Evolutionary conservation across 768 basidiomycete species (phyloP), one percentile per base, ranked within the genome.

Genomic region (Leccinum imitatum): DNA sequence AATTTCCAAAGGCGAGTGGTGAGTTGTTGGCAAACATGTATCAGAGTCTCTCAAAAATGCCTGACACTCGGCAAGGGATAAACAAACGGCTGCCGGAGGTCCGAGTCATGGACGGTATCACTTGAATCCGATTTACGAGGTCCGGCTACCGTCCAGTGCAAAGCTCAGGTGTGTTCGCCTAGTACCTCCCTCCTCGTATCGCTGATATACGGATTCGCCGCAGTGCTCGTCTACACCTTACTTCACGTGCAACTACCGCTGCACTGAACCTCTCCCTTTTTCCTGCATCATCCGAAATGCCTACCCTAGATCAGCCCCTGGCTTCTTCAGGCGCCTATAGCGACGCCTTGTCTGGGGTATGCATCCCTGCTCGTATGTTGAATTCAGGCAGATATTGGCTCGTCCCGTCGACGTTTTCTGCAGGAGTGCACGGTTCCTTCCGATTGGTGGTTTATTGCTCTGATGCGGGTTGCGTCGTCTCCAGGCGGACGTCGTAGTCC

Each of bases 261-360:
- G 73, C 85, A 0, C 73, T 89, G 56, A 89, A 92, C 63, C 75
- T 90, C 13, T 83, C 88, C 0, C 65, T 91, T 9, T 86, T 84
- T 61, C 72, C 78, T 0, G 67, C 76, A 9, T 68, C 73, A 0
- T 14, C 61, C 14, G 23, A 7, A 11, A 37, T 30, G 6, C 64
- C 70, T 7, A 54, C 62, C 2, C 57, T 80, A n/a, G 73, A 75
- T 27, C 67, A 69, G 8, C 80, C 81, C 37, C 67, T 91, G 5
- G 72, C 79, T 1, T 91, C 92, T 0, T 93, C 93, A 0, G 93
- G 93, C 2, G 82, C 89, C 0, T 96, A 95, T 67, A 82, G 86
- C 25, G 91, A 95, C 61, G 77, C 82, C 0, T 73, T 87, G 30
- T 84, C 87, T 0, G 94, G 95, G 0, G 92, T 89, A 0, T 80